Evolutionary conservation across 192 early-diverging fungal species (phyloP), one percentile per base, ranked within the genome.

Genomic region (Gonapodya prolifera): DNA sequence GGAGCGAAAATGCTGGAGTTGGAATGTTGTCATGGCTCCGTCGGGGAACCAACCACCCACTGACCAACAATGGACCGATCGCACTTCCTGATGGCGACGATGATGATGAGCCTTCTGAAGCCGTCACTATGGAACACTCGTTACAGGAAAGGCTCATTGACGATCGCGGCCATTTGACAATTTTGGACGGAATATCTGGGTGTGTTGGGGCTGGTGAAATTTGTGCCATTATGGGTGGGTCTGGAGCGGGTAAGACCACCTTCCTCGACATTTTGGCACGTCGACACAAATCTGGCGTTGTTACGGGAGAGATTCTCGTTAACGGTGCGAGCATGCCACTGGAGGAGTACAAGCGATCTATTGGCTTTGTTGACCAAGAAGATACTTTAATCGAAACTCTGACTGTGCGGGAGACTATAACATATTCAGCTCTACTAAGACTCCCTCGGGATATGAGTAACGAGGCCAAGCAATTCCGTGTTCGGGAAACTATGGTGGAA

Each of bases 181-280:
- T 95, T 16, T 78, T 95, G 33, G 83, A 92, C 23, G 85, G 85
- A 13, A 89, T 96, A 1, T 86, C 86, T 30, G 96, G 96, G 33
- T 80, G 89, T 28, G 93, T 94, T 1, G 83, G 87, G 23, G 91
- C 95, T 0, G 96, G 96, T 69, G 86, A 96, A 78, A 89, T 98
- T 2, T 89, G 95, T 87, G 96, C 95, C 16, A 93, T 98, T 34
- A 92, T 98, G 88, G 96, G 95, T 2, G 92, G 91, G 8, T 94
- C 93, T 29, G 94, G 94, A 1, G 96, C 96, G 0, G 96, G 96
- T 13, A 98, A 98, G 81, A 95, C 96, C 16, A 95, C 91, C 33
- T 84, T 96, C 70, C 83, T 98, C 36, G 94, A 98, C 80, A 94
- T 98, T 78, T 85, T 98, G 29, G 95, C 96, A 0, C 84, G 88